Percentiles rank a stretch among this genome's conserved stretches.
Conservation (phyloP, 2,329 filamentous ascomycete genomes). For the Hypoxylon sp. region DNA sequence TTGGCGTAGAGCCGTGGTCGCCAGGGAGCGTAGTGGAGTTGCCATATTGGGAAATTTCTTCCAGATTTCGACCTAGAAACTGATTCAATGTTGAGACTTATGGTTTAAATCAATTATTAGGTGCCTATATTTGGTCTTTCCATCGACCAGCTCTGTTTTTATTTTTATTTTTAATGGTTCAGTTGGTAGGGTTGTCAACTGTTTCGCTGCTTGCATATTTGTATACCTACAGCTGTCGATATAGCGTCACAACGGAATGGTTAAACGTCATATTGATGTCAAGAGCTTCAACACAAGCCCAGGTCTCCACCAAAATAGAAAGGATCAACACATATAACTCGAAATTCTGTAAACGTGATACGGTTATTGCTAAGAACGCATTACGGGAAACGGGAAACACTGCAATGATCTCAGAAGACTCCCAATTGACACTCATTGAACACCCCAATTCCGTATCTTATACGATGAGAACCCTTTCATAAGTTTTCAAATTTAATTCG, state of each 20-base stretch:
- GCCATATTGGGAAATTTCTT: constrained; percentile 35
- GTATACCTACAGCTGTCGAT: too few relatives aligned
- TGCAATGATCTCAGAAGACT: neutral
- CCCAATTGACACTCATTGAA: neutral
- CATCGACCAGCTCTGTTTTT: too few relatives aligned
- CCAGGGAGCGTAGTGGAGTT: constrained; percentile 29
- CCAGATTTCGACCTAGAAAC: neutral
- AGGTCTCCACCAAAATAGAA: constrained; percentile 3
- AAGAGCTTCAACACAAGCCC: constrained; percentile 4
- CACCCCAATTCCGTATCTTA: neutral
- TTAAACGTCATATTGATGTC: constrained; percentile 42
- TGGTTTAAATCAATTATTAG: neutral
- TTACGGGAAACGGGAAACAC: neutral
- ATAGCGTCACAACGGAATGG: constrained; percentile 7
- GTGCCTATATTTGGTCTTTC: too few relatives aligned
- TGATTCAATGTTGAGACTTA: neutral
- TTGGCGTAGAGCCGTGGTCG: constrained; percentile 29
- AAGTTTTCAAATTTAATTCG: neutral
- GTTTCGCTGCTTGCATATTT: constrained; percentile 9
- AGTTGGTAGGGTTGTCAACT: neutral
- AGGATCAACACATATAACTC: constrained; percentile 26
- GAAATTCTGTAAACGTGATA: neutral
- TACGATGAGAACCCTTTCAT: neutral
- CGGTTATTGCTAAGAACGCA: neutral
- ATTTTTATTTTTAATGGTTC: neutral